A percentile compares a stretch with the other conserved stretches of the same genome.
phyloP scores from a whole-genome alignment of 805 yeast genomes.

The Pichia rugopelliculosa region DNA sequence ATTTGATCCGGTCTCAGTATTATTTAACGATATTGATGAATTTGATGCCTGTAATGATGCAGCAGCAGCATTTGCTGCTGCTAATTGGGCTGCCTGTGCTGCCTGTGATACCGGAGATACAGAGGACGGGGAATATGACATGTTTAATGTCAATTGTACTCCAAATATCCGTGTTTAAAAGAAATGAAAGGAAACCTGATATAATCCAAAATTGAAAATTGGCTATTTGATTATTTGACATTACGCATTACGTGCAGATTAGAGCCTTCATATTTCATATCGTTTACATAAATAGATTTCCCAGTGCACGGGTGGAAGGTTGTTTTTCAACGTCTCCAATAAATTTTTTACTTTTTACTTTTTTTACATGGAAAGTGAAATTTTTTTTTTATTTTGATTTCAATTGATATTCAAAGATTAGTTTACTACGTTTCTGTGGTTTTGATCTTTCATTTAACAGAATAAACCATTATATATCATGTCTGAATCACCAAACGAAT shows the following conservation, averaged over 20 bases:
- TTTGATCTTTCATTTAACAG: not conserved
- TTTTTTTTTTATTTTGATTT: too few relatives aligned
- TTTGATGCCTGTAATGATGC: not conserved
- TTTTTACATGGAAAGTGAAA: too few relatives aligned
- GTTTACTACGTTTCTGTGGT: not conserved
- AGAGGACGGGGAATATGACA: not conserved
- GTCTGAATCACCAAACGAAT: slow-evolving; percentile 19
- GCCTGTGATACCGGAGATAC: not conserved
- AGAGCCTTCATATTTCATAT: too few relatives aligned
- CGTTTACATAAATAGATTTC: too few relatives aligned
- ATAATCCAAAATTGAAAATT: too few relatives aligned
- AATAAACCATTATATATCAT: not conserved
- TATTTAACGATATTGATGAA: not conserved
- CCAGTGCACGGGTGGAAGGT: too few relatives aligned
- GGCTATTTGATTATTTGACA: too few relatives aligned
- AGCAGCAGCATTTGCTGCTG: not conserved
- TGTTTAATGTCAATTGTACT: not conserved
- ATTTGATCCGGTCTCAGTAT: not conserved
- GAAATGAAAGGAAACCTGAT: not conserved
- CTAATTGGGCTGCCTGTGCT: slow-evolving; percentile 1
- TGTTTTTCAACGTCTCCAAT: too few relatives aligned
- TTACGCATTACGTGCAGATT: too few relatives aligned
- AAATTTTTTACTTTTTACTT: too few relatives aligned
- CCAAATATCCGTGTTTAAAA: not conserved
- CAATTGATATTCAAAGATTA: too few relatives aligned